Evolutionary conservation across 306 rosid genomes (phyloP), one percentile per base, ranked within the genome.

Genomic region (Rosa lucieae): DNA sequence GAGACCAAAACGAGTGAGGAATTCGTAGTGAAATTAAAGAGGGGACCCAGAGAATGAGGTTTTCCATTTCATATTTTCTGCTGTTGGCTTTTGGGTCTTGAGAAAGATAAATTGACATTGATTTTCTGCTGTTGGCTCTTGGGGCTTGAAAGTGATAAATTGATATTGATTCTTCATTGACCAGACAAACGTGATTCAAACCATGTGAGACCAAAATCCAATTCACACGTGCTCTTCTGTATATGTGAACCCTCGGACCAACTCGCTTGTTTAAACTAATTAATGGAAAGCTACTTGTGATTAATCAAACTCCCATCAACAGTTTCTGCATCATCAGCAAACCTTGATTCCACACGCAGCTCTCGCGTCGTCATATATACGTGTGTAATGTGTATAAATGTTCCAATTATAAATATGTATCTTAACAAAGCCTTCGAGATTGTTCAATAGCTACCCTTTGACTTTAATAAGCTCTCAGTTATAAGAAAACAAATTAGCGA

Each of bases 161-260:
- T 11, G 2, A 40, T 40, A 11, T 26, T 0, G 79, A 46, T 46
- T 61, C 13, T 61, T 29, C n/a, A 5, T 46, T 75, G 79, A 62
- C 71, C 35, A 15, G 39, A 69, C 14, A 6, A 73, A 67, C 78
- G 73, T 63, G 82, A 65, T 53, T 35, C 72, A 74, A 80, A 59
- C 70, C 79, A n/a, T 32, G 18, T 2, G 58, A 67, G 8, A 12
- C 62, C 46, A 56, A 42, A 26, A 20, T 9, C 68, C 47, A 6
- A 14, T 81, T 81, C 84, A 81, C 80, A 69, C 72, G 39, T 75
- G 72, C 73, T 23, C 13, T 52, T 6, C 21, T 1, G 0, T 8
- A 0, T 10, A 40, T 75, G 71, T 61, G 79, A 75, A 59, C 66
- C 15, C 6, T 43, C 58, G 1, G 47, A 75, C 69, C 37, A 8